Percentiles rank a stretch among this genome's conserved stretches.
phyloP scores from a whole-genome alignment of 495 filamentous ascomycete genomes.

The Lasiosphaeria miniovina region DNA sequence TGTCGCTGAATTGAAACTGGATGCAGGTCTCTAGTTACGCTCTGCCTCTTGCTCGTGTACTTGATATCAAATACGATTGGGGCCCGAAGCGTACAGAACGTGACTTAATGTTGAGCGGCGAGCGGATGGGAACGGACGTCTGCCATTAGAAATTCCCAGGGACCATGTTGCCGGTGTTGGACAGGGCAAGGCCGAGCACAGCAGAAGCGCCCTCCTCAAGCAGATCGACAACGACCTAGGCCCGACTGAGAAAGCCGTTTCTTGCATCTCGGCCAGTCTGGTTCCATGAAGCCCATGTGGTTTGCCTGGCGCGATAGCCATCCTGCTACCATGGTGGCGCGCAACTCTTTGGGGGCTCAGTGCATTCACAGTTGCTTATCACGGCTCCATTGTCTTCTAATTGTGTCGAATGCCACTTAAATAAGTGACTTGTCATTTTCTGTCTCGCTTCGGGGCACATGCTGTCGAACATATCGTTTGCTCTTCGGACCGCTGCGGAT shows the following conservation, averaged over 20 bases:
- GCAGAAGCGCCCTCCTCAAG: not conserved
- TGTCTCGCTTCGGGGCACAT: conserved; percentile 7
- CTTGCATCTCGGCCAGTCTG: conserved; percentile 7
- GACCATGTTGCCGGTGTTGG: not conserved
- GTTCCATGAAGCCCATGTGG: conserved; percentile 1
- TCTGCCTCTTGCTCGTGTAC: not conserved
- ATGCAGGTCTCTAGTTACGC: not conserved
- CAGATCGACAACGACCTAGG: conserved; percentile 6
- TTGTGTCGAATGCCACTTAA: conserved; percentile 7
- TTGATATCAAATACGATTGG: too few relatives aligned
- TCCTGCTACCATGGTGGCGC: conserved; percentile 3
- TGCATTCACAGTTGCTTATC: conserved; percentile 16
- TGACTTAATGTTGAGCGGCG: too few relatives aligned
- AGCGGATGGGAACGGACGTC: too few relatives aligned
- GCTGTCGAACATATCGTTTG: conserved; percentile 19
- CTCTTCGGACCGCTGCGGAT: conserved; percentile 13
- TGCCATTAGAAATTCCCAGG: too few relatives aligned
- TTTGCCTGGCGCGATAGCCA: conserved; percentile 3
- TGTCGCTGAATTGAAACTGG: not conserved
- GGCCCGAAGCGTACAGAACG: too few relatives aligned
- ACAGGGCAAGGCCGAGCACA: not conserved
- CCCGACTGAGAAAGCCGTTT: conserved; percentile 8
- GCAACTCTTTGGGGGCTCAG: not conserved
- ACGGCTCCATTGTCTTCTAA: conserved; percentile 7
- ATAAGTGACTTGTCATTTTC: conserved; percentile 17